Evolutionary conservation across 1,139 yeast species (phyloP), one percentile per base, ranked within the genome.

Genomic region (Hyphopichia fennica): DNA sequence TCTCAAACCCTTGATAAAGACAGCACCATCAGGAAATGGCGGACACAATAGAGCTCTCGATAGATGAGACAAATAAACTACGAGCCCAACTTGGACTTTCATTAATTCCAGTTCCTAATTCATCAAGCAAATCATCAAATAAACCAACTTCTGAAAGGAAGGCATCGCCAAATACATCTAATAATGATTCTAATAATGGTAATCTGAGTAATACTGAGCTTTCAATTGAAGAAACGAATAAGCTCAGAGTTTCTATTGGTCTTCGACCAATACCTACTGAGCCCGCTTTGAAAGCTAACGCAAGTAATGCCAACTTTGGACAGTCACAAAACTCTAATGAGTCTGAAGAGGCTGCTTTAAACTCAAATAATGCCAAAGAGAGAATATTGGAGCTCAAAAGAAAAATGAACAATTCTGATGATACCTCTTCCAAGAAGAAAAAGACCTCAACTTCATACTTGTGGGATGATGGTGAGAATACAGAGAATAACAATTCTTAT

Each of bases 171-270:
- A 25, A 5, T 7, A 7, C n/a, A 5, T 25, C n/a, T n/a, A 25
- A 25, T n/a, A n/a, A n/a, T n/a, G n/a, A n/a, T n/a, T n/a, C n/a
- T n/a, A 25, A 25, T 25, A 25, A 25, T 25, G 28, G 11, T n/a
- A n/a, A n/a, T 3, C 4, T 7, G 13, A 25, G 28, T 4, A 25
- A 28, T 7, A 27, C 41, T 9, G 62, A 52, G 45, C 60, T 77
- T 9, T 72, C 81, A 0, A 43, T 77, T 5, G 79, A 73, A 45
- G 84, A 80, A 50, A 80, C 84, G 0, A 80, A 80, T 52, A 67
- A 59, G 47, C 62, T 80, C 4, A 63, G 87, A 35, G 45, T 59
- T 6, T 67, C 77, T 28, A 46, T 79, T 16, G 85, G 85, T 0
- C 58, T 80, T 27, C 67, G 68, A 33, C 77, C 76, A 2, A 74